These are phyloP conservation scores for Solanum ossicruentum DNA, from an alignment of 257 asterid genomes.

Conservation along the genomic window DNA sequence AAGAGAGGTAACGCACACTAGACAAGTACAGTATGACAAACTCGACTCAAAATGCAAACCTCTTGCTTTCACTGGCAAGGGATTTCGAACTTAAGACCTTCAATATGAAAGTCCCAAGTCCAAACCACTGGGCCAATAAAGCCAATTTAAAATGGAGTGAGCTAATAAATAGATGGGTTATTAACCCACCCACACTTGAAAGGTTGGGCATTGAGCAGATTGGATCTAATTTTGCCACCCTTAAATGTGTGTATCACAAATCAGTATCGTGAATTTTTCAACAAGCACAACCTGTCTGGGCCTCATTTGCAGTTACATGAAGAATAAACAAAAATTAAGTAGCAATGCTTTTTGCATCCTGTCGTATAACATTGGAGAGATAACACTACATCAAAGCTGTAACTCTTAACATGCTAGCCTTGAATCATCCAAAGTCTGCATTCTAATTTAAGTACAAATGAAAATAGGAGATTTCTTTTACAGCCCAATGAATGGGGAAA, in stretches of 20 bases:
- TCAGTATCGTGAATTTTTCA: background rate
- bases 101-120: too few species aligned
- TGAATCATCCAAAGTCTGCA: constrained; percentile 13
- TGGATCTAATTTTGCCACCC: too few species aligned
- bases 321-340: background rate
- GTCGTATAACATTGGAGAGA: background rate
- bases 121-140: too few species aligned
- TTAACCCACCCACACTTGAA: too few species aligned
- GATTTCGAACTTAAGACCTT: too few species aligned
- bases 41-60: too few species aligned
- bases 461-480: constrained; percentile 10
- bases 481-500: constrained; percentile 18
- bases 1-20: too few species aligned
- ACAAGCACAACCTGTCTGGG: background rate
- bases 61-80: too few species aligned
- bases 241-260: background rate
- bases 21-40: too few species aligned
- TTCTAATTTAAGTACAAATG: constrained; percentile 16
- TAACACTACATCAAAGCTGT: constrained; percentile 9
- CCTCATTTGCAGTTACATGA: background rate
- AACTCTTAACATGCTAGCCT: constrained; percentile 4
- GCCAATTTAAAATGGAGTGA: too few species aligned
- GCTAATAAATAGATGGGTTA: too few species aligned
- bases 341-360: background rate
- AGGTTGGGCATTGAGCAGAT: too few species aligned